Conservation (phyloP, 2,329 filamentous ascomycete genomes). For the Metarhizium robertsii region DNA sequence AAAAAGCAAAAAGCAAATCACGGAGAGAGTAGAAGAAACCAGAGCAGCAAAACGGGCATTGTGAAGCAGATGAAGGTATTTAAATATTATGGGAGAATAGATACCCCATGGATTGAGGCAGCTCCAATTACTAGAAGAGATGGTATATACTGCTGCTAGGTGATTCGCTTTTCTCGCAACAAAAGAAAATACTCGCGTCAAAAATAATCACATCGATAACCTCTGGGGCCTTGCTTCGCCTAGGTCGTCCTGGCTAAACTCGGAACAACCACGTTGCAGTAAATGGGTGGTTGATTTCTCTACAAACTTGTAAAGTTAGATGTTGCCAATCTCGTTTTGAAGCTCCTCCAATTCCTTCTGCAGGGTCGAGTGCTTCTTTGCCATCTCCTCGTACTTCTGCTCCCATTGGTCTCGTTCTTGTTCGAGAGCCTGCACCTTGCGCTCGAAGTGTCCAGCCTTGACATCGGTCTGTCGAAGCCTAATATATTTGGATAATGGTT, state of each 20-base stretch:
- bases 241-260: neutral
- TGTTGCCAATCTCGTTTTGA: slow-evolving; percentile 84
- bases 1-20: slow-evolving; percentile 48
- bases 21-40: slow-evolving; percentile 10
- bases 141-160: slow-evolving; percentile 21
- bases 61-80: neutral
- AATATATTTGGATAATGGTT: slow-evolving; percentile 10
- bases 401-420: slow-evolving; percentile 89
- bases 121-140: slow-evolving; percentile 19
- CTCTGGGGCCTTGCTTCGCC: neutral
- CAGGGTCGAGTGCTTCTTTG: slow-evolving; percentile 72
- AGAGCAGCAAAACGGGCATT: neutral
- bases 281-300: slow-evolving; percentile 10
- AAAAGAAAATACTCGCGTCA: slow-evolving; percentile 15
- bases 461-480: slow-evolving; percentile 98
- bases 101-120: slow-evolving; percentile 21
- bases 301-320: slow-evolving; percentile 45
- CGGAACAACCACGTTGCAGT: neutral
- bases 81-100: slow-evolving; percentile 3
- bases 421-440: slow-evolving; percentile 97
- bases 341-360: slow-evolving; percentile 91
- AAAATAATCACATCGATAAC: slow-evolving; percentile 6
- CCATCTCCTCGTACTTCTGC: slow-evolving; percentile 95
- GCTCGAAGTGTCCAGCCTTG: slow-evolving; percentile 98
- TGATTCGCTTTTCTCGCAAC: slow-evolving; percentile 18